Evolutionary conservation across 306 rosid species (phyloP).

Genomic region (Dalbergia cultrata): DNA sequence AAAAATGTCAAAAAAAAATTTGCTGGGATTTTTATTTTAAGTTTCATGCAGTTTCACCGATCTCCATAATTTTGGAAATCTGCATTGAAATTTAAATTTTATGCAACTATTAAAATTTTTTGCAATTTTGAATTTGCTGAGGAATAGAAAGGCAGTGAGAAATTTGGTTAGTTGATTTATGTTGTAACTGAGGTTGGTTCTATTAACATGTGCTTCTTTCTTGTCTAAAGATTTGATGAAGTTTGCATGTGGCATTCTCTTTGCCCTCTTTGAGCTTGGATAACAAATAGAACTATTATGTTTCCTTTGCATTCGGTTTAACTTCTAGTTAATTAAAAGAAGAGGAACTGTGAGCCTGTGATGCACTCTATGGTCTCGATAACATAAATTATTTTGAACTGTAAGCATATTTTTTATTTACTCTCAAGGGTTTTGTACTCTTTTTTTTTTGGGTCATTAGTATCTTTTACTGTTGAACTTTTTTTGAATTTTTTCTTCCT

Average conservation of each 20-base stretch:
- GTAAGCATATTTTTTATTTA: not conserved
- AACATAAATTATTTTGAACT: conserved; percentile 9
- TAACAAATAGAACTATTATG: not conserved
- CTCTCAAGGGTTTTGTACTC: not conserved
- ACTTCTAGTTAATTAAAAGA: not conserved
- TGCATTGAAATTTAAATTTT: not conserved
- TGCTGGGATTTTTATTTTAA: not conserved
- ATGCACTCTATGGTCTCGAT: not conserved
- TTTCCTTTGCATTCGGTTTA: conserved; percentile 4
- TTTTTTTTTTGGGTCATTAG: not conserved
- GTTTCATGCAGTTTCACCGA: not conserved
- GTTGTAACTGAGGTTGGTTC: conserved; percentile 11
- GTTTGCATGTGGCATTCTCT: not conserved
- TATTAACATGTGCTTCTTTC: conserved; percentile 7
- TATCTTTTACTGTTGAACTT: conserved; percentile 10
- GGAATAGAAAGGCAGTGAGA: not conserved
- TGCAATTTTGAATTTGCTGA: not conserved
- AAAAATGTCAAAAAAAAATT: not conserved
- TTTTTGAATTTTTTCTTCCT: conserved; percentile 11
- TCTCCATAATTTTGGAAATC: not conserved
- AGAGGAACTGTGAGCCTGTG: not conserved
- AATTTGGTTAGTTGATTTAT: conserved; percentile 8
- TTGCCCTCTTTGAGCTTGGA: not conserved
- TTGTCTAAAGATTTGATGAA: not conserved
- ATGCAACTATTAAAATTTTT: not conserved